Conservation (phyloP, 2,329 filamentous ascomycete species). For the Boeremia lycopersici region DNA sequence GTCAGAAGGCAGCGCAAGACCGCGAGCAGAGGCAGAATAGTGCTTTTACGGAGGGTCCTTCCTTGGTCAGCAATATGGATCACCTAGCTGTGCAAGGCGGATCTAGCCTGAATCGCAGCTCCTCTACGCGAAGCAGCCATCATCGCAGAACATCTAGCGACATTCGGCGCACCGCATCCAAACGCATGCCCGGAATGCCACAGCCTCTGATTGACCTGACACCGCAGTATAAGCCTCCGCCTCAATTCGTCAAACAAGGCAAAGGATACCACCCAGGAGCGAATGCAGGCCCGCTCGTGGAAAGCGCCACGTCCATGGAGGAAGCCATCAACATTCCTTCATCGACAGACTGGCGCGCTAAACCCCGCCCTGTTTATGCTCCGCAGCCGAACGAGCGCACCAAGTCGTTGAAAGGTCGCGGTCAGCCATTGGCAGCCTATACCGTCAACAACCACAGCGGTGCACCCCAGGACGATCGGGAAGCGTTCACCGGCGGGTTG, state of each 20-base stretch:
- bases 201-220: conserved; percentile 73
- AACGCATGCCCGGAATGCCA: conserved; percentile 47
- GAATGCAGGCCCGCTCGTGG: conserved; percentile 51
- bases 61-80: conserved; percentile 58
- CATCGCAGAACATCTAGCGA: conserved; percentile 44
- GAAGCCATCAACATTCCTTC: conserved; percentile 51
- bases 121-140: conserved; percentile 41
- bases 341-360: conserved; percentile 53
- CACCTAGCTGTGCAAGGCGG: conserved; percentile 33
- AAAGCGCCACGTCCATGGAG: conserved; percentile 53
- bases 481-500: conserved; percentile 54
- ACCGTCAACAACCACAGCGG: conserved; percentile 42
- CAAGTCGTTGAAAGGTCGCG: conserved; percentile 43
- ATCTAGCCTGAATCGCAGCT: conserved; percentile 36
- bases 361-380: conserved; percentile 38
- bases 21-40: conserved; percentile 45
- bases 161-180: conserved; percentile 55
- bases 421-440: conserved; percentile 41
- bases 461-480: conserved; percentile 38
- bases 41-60: conserved; percentile 64
- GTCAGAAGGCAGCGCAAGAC: conserved; percentile 48
- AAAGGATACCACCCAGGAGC: conserved; percentile 54
- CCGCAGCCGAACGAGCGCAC: conserved; percentile 40
- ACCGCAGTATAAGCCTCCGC: conserved; percentile 67
- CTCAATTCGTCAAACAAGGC: conserved; percentile 61